Evolutionary conservation across 805 yeast species (phyloP).

Genomic region (Schwanniomyces occidentalis): DNA sequence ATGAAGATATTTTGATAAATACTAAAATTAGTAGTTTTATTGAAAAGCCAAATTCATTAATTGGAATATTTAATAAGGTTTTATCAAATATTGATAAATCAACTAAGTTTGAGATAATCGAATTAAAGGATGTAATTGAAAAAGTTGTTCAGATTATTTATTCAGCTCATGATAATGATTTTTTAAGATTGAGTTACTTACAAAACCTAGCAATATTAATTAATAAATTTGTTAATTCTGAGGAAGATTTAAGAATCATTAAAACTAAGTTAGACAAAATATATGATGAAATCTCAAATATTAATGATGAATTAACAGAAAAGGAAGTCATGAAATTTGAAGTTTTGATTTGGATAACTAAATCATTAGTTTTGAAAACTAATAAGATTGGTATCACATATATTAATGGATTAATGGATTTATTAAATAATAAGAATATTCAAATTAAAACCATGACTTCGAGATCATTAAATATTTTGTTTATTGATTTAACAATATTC

Average conservation of each 20-base stretch:
- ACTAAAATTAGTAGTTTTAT: constrained; percentile 18
- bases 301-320: background rate
- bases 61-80: constrained; percentile 45
- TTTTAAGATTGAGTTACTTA: constrained; percentile 53
- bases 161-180: constrained; percentile 15
- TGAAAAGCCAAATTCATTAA: constrained; percentile 27
- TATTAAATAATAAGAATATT: constrained; percentile 30
- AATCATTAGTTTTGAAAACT: constrained; percentile 64
- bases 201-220: constrained; percentile 54
- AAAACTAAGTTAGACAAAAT: constrained; percentile 8
- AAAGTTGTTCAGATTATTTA: constrained; percentile 11
- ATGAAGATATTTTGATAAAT: constrained; percentile 6
- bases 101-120: constrained; percentile 14
- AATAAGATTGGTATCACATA: constrained; percentile 36
- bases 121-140: constrained; percentile 7
- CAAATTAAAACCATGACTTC: constrained; percentile 35
- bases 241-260: background rate
- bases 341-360: constrained; percentile 65
- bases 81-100: constrained; percentile 54
- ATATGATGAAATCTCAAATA: constrained; percentile 5
- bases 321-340: constrained; percentile 43
- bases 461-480: constrained; percentile 60
- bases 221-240: constrained; percentile 39
- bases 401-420: constrained; percentile 18
- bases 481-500: constrained; percentile 66